Percentiles rank a stretch among this genome's conserved stretches.
These are phyloP conservation scores for slime mould (Dictyostelium discoideum) DNA, from an alignment of 78 protist species.

Conservation along the genomic window DNA sequence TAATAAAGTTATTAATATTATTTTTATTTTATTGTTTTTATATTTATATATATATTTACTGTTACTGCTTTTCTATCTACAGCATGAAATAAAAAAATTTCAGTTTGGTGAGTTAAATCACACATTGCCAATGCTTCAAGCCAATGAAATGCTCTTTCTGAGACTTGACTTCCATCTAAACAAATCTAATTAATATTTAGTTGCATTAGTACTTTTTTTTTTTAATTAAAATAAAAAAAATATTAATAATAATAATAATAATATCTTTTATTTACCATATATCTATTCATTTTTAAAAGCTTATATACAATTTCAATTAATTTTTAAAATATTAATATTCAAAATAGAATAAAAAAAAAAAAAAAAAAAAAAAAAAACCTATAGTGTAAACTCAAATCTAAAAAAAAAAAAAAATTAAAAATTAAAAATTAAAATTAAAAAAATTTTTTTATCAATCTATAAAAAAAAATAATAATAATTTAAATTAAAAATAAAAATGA, in stretches of 20 bases:
- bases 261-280: background rate
- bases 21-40: background rate
- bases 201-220: too few relatives aligned
- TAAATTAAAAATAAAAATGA: background rate
- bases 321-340: background rate
- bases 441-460: too few relatives aligned
- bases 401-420: background rate
- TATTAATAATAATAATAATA: too few relatives aligned
- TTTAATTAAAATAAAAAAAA: too few relatives aligned
- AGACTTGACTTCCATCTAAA: constrained; percentile 32
- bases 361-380: background rate
- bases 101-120: background rate
- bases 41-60: background rate
- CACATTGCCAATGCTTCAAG: background rate
- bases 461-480: background rate
- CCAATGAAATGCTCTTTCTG: constrained; percentile 52
- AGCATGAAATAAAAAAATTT: background rate
- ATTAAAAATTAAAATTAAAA: background rate
- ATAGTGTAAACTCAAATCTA: too few relatives aligned
- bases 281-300: background rate
- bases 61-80: constrained; percentile 11
- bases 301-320: too few relatives aligned
- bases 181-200: background rate
- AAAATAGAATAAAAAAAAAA: too few relatives aligned
- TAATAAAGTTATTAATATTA: background rate